Evolutionary conservation across 2,329 filamentous ascomycete species (phyloP).

Genomic region (Hymenoscyphus infarciens): DNA sequence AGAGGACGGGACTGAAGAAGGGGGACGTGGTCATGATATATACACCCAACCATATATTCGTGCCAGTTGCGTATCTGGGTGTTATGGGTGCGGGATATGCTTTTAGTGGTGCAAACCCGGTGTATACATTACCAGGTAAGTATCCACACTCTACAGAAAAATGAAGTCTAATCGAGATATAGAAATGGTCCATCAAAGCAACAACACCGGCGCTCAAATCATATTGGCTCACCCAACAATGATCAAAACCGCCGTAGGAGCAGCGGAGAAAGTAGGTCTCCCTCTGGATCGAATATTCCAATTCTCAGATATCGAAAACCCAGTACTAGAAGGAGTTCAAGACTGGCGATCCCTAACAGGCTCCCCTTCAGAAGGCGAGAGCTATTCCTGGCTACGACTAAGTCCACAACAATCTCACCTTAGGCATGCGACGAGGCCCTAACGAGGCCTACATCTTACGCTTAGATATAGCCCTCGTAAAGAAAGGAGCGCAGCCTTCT

Average conservation of each 20-base stretch:
- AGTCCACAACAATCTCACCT: constrained; percentile 5
- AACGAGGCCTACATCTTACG: too few relatives aligned
- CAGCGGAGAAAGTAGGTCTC: constrained; percentile 41
- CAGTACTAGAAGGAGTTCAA: constrained; percentile 39
- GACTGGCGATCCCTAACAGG: constrained; percentile 64
- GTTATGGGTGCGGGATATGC: constrained; percentile 49
- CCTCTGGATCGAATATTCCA: constrained; percentile 44
- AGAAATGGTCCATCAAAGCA: constrained; percentile 51
- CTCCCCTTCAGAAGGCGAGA: constrained; percentile 46
- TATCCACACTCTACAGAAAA: constrained; percentile 3
- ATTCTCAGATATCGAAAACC: constrained; percentile 42
- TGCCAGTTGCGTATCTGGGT: constrained; percentile 52
- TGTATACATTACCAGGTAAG: constrained; percentile 47
- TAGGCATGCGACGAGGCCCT: too few relatives aligned
- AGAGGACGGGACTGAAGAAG: constrained; percentile 42
- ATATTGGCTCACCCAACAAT: constrained; percentile 48
- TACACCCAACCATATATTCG: constrained; percentile 52
- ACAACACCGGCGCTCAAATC: constrained; percentile 47
- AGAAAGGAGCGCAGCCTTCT: too few relatives aligned
- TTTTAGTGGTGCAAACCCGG: constrained; percentile 53
- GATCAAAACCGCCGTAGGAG: constrained; percentile 42
- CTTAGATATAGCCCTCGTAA: too few relatives aligned
- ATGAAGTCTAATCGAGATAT: not conserved
- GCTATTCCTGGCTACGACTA: constrained; percentile 41
- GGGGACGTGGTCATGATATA: constrained; percentile 53